Evolutionary conservation across 2,329 filamentous ascomycete species (phyloP), one percentile per base, ranked within the genome.

Genomic region (Cadophora gregata): DNA sequence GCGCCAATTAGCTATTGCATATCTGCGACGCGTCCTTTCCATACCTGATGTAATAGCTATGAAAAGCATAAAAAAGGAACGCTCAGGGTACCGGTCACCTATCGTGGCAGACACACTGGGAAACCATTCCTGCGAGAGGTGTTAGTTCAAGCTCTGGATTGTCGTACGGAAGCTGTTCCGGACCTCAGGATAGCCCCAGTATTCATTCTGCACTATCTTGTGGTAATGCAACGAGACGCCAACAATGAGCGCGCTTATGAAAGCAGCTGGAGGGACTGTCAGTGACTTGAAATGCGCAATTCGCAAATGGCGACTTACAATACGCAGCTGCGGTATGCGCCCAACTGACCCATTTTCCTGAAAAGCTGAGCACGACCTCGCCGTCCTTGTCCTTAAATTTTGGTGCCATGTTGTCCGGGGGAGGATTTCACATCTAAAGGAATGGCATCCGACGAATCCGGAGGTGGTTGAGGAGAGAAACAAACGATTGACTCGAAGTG

Each of bases 151-250:
- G n/a, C 21, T 38, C n/a, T 38, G 14, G 19, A 42, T 14, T n/a
- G 55, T 25, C 6, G 14, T 12, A 38, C 38, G 55, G 33, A 42
- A 58, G 55, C 21, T 36, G 53, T 38, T 24, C 21, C n/a, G 36
- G 31, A 58, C 55, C 55, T 97, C 84, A 1, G 94, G 94, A 77
- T 96, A 97, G 74, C 93, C 93, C 79, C 93, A 97, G 82, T 94
- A 92, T 80, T 99, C 93, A 80, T 99, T 99, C 80, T 97, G 85
- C 64, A 99, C 96, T 73, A 99, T 99, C 83, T 99, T 99, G 77
- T 91, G 87, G 81, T 96, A 98, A 81, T 99, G 96, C 59, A 99
- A 85, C 64, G 84, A 86, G 64, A 90, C 83, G 72, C 95, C 95
- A 69, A 97, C 89, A 64, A 95, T 78, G 71, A 98, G 84, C 67